phyloP scores from a whole-genome alignment of 23 red algal genomes.

The Gracilaria gracilis region DNA sequence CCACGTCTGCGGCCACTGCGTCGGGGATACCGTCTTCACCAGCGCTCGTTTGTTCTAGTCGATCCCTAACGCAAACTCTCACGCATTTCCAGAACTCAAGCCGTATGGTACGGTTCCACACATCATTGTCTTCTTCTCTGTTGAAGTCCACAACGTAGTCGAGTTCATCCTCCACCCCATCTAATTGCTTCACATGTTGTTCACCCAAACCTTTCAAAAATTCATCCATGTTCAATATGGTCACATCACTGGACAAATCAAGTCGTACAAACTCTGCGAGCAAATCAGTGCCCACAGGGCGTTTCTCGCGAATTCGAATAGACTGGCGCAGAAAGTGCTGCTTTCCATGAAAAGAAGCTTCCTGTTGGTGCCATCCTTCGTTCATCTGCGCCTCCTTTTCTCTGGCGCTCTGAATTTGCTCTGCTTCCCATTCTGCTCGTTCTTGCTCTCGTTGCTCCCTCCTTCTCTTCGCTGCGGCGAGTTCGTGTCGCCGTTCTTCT shows the following conservation, averaged over 20 bases:
- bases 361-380: slow-evolving; percentile 56
- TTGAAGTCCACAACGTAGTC: slow-evolving; percentile 70
- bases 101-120: slow-evolving; percentile 30
- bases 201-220: slow-evolving; percentile 44
- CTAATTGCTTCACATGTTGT: slow-evolving; percentile 28
- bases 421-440: slow-evolving; percentile 66
- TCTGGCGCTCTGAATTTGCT: background rate
- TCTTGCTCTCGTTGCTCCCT: slow-evolving; percentile 64
- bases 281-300: slow-evolving; percentile 47
- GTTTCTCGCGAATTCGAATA: slow-evolving; percentile 68
- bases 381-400: slow-evolving; percentile 64
- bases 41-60: background rate
- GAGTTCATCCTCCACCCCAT: slow-evolving; percentile 61
- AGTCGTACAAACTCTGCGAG: slow-evolving; percentile 73
- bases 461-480: slow-evolving; percentile 65
- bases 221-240: background rate
- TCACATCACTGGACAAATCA: slow-evolving; percentile 34
- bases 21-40: background rate
- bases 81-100: slow-evolving; percentile 59
- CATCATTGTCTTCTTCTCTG: slow-evolving; percentile 44
- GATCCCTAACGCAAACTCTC: slow-evolving; percentile 18
- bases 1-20: slow-evolving; percentile 29
- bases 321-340: slow-evolving; percentile 83
- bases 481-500: slow-evolving; percentile 47
- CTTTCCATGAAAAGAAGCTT: slow-evolving; percentile 77